Conservation (phyloP, 106 monocot genomes). For the Acorus gramineus region DNA sequence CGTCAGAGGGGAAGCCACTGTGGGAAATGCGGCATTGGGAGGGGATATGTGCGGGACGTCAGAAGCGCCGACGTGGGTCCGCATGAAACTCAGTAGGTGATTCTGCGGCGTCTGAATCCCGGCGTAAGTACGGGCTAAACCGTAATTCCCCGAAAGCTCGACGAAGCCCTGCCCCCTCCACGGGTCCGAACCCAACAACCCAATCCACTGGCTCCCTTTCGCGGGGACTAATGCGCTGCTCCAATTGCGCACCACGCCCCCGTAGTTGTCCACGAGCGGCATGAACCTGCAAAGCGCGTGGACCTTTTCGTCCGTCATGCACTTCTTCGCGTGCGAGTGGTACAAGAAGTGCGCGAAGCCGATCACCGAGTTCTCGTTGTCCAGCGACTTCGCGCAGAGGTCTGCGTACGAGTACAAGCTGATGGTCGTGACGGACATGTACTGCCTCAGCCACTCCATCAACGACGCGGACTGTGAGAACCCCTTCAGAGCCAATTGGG, state of each 20-base stretch:
- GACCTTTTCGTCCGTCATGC: neutral
- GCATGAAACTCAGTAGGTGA: neutral
- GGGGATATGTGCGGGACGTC: neutral
- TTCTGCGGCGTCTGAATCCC: neutral
- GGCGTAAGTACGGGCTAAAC: neutral
- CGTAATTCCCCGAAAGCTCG: neutral
- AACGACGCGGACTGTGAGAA: too few species aligned
- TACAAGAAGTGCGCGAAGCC: neutral
- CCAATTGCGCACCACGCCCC: neutral
- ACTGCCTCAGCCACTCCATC: too few species aligned
- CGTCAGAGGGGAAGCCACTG: constrained; percentile 24
- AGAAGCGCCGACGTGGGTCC: neutral
- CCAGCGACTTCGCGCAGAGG: too few species aligned
- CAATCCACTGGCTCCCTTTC: neutral
- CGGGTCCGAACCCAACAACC: neutral
- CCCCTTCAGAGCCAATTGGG: neutral
- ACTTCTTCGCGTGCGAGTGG: neutral
- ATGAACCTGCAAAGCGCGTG: neutral
- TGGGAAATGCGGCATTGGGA: constrained; percentile 8
- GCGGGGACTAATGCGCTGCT: neutral
- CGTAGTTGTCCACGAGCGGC: neutral
- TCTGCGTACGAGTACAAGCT: too few species aligned
- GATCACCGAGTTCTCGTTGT: too few species aligned
- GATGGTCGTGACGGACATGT: too few species aligned
- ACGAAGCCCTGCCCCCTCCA: neutral